A percentile compares a stretch with the other conserved stretches of the same genome.
These are phyloP conservation scores for Garcia nutans DNA, from an alignment of 345 rosid genomes.

Conservation along the genomic window DNA sequence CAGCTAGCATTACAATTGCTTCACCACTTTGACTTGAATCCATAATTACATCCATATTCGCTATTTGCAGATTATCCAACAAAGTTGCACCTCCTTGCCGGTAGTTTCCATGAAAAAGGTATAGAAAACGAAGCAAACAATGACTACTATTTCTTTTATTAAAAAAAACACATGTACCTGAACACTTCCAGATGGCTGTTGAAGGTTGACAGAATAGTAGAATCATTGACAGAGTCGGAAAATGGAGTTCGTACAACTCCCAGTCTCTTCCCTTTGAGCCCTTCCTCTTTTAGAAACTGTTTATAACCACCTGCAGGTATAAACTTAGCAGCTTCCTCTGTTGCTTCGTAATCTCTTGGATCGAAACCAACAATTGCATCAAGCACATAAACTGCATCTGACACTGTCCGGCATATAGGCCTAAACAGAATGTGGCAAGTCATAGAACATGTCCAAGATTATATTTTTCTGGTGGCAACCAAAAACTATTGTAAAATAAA, in stretches of 20 bases:
- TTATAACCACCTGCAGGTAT: conserved; percentile 37
- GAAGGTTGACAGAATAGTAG: conserved; percentile 12
- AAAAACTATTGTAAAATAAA: no score
- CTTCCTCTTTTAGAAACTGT: conserved; percentile 31
- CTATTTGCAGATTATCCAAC: conserved; percentile 31
- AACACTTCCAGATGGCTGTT: conserved; percentile 14
- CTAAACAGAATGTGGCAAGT: conserved; percentile 1
- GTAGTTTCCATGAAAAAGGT: neutral
- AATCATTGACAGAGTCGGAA: conserved; percentile 7
- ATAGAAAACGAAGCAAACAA: neutral
- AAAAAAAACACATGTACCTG: neutral
- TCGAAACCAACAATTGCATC: conserved; percentile 37
- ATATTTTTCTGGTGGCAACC: no score
- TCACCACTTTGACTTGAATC: conserved; percentile 18
- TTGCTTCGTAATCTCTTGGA: conserved; percentile 27
- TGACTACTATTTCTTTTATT: no score
- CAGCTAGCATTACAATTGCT: conserved; percentile 19
- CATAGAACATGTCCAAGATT: no score
- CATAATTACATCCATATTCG: conserved; percentile 7
- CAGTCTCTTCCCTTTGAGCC: conserved; percentile 30
- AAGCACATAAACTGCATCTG: conserved; percentile 36
- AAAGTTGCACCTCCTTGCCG: conserved; percentile 30
- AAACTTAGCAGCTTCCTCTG: conserved; percentile 26
- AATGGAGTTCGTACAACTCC: conserved; percentile 31
- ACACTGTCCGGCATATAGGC: conserved; percentile 33